Conservation (phyloP, 331 rosid genomes). For the Pyrus hybrid region DNA sequence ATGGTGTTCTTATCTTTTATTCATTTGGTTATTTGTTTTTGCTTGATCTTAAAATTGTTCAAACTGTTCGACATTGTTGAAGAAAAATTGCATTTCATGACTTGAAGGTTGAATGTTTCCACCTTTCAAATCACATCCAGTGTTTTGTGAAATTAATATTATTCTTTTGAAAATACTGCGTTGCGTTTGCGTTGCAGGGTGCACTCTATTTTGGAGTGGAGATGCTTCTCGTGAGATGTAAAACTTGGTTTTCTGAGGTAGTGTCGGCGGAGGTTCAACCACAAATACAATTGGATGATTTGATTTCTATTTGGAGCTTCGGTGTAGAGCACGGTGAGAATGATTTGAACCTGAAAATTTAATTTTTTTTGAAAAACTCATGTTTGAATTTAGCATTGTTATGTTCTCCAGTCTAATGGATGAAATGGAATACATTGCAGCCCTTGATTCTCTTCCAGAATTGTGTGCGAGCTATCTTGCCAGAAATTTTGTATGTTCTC, state of each 20-base stretch:
- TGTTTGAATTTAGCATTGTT: background rate
- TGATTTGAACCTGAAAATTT: background rate
- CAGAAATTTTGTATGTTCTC: conserved; percentile 64
- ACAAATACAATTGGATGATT: conserved; percentile 40
- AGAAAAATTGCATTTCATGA: background rate
- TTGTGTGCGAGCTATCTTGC: conserved; percentile 60
- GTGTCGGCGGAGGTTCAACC: conserved; percentile 22
- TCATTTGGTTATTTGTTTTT: background rate
- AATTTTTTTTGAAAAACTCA: background rate
- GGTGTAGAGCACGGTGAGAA: conserved; percentile 50
- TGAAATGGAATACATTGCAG: conserved; percentile 38
- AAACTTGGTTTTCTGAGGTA: conserved; percentile 52
- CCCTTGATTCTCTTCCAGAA: conserved; percentile 37
- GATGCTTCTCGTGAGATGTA: conserved; percentile 50
- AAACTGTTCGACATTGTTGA: background rate
- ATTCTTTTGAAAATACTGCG: background rate
- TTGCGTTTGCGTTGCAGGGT: conserved; percentile 42
- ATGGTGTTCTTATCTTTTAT: background rate
- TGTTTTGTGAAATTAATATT: background rate
- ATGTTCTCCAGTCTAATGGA: conserved; percentile 21
- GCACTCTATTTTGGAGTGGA: conserved; percentile 83
- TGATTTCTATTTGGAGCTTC: conserved; percentile 58
- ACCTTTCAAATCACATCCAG: background rate
- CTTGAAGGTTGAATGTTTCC: background rate
- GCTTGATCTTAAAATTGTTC: background rate